Base-by-base conservation (phyloP, 2,329 filamentous ascomycete species). In the Colletotrichum zoysiae region DNA sequence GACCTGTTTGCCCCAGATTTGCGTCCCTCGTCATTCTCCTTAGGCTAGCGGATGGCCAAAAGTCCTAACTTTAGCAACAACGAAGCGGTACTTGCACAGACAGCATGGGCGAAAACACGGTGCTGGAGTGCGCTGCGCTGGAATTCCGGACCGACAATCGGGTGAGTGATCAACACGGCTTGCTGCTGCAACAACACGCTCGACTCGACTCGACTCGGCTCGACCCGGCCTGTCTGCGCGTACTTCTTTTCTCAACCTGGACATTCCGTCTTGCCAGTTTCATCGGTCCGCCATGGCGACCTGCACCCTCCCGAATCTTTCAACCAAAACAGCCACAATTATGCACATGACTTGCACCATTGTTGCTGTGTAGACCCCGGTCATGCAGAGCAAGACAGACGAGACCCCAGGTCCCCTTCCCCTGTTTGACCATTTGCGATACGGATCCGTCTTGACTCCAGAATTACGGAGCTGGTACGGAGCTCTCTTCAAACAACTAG, bases 61-160 rank as follows among this genome's bases (percentile, higher is more conserved):
- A 56, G 65, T 68, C 59, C 69, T 71, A 71, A 71, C 69, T 71
- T 71, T 71, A 71, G 69, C 59, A 71, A 69, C 65, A 71, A n/a
- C 53, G 60, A 53, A 26, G 55, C 40, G 48, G 69, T 59, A 56
- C 69, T 53, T 63, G 38, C 44, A 71, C 46, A 55, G 59, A 71
- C 46, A 55, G 59, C 68, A 68, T 33, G 65, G 53, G 23, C 65
- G 46, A 57, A 56, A 59, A 55, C 48, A 23, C 59, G 55, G 53
- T 51, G 57, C 69, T 65, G 63, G 69, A 64, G 58, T 53, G 58
- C 65, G 69, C 65, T 71, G 65, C 53, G 53, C 64, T 53, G 48
- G 46, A 64, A 71, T 42, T 68, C 57, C 59, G 51, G 65, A 68
- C 69, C 58, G 18, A 12, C 50, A 57, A 50, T 67, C 56, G 64